Conservation (phyloP, 2,329 filamentous ascomycete species). For the Trichoderma gracile region DNA sequence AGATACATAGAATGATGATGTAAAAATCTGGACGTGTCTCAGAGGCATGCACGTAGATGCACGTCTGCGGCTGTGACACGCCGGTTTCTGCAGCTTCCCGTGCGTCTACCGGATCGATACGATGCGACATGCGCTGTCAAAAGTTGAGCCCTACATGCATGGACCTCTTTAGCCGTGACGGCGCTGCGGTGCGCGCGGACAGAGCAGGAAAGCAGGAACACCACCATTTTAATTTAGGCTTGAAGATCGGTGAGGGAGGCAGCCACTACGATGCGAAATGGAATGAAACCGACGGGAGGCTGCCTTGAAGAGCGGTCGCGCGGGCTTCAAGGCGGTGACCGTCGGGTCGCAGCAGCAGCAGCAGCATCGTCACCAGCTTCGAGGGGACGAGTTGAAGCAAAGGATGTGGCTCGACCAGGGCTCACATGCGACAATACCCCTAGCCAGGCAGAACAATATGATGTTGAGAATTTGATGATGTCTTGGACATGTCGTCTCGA, state of each 20-base stretch:
- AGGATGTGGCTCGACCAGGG: no score
- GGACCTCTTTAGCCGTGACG: neutral
- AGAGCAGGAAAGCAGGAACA: conserved; percentile 5
- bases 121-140: neutral
- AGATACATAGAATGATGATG: no score
- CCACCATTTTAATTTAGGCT: neutral
- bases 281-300: neutral
- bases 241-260: neutral
- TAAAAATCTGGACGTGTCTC: no score
- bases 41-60: no score
- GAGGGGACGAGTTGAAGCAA: no score
- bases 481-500: no score
- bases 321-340: neutral
- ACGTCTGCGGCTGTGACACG: no score
- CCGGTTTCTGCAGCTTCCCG: conserved; percentile 7
- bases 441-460: no score
- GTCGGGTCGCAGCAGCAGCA: conserved; percentile 7
- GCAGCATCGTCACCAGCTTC: neutral
- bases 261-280: neutral
- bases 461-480: no score
- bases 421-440: no score
- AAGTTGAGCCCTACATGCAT: neutral
- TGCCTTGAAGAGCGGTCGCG: neutral
- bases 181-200: neutral
- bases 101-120: neutral